Evolutionary conservation across 805 yeast genomes (phyloP), one percentile per base, ranked within the genome.

Genomic region (Saccharomycopsis microspora): DNA sequence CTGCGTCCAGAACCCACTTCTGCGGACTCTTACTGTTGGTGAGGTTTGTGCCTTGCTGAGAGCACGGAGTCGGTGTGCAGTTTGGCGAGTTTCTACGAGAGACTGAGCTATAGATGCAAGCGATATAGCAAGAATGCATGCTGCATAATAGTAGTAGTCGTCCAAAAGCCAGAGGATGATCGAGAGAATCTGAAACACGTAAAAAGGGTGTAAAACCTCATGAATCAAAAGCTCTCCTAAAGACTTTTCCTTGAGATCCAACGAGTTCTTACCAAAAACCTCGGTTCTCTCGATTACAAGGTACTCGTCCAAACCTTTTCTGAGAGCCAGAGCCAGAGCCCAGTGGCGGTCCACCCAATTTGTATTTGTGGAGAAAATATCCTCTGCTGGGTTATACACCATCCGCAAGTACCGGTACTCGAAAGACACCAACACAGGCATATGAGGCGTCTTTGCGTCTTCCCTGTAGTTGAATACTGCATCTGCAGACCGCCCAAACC

Each of bases 151-250:
- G 61, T 82, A 85, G 64, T 94, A 93, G 56, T 85, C 82, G 63
- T 93, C 99, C 10, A 87, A 76, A 7, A 87, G 72, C 99, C 99
- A 93, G 41, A 93, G 68, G 33, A 89, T 66, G 48, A 93, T 84
- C 3, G 97, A 88, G 60, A 90, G 90, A 1, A 90, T 80, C 67
- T 93, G 99, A 62, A 93, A 93, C 40, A 94, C 75, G 62, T 93
- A 93, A 61, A 93, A 93, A 0, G 99, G 99, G 62, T 93, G 97
- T 39, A 93, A 66, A 0, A 88, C 86, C 62, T 93, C 98, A 58
- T 87, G 95, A 30, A 83, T 68, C 35, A 93, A 68, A 41, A 93
- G 70, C 59, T 79, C 78, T 0, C 67, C 34, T 1, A 78, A 67
- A 0, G 89, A 61, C 52, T 88, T 90, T 49, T 84, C 90, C 46